Evolutionary conservation across 2,329 filamentous ascomycete species (phyloP).

Genomic region (Alternaria solani): DNA sequence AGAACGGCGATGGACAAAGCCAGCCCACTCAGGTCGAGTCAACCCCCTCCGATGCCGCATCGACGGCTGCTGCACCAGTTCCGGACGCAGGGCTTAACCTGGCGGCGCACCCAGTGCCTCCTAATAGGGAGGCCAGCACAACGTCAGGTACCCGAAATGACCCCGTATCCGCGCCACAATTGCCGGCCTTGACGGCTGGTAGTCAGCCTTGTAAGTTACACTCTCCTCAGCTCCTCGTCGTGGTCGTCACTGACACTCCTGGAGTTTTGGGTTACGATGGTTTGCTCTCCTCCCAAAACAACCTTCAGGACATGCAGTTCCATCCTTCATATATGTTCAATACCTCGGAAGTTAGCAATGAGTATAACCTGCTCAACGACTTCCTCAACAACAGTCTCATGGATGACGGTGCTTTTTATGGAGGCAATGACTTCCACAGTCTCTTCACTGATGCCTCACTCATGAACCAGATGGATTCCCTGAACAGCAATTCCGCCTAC

Average conservation of each 20-base stretch:
- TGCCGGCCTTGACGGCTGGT: constrained; percentile 68
- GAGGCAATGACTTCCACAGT: constrained; percentile 56
- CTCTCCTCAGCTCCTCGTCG: constrained; percentile 32
- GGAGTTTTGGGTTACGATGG: constrained; percentile 84
- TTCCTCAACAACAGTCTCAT: constrained; percentile 92
- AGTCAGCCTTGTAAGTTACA: constrained; percentile 76
- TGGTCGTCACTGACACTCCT: constrained; percentile 35
- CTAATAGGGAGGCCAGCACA: constrained; percentile 47
- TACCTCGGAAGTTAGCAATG: constrained; percentile 91
- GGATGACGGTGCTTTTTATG: constrained; percentile 67
- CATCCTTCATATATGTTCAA: constrained; percentile 96
- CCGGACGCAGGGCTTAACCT: constrained; percentile 51
- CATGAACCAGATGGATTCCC: constrained; percentile 53
- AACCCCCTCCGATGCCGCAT: constrained; percentile 38
- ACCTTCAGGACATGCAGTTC: constrained; percentile 92
- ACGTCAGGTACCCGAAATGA: constrained; percentile 77
- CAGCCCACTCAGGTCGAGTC: constrained; percentile 42
- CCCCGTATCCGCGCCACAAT: constrained; percentile 71
- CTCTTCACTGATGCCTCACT: constrained; percentile 68
- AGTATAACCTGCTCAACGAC: constrained; percentile 96
- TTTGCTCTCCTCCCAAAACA: constrained; percentile 78
- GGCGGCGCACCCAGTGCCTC: constrained; percentile 46
- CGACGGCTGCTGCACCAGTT: constrained; percentile 36
- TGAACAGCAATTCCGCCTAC: constrained; percentile 44
- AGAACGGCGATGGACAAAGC: constrained; percentile 44